Percentiles rank a stretch among this genome's conserved stretches.
Evolutionary conservation across 495 filamentous ascomycete genomes (phyloP).

Genomic region (Talaromyces adpressus): DNA sequence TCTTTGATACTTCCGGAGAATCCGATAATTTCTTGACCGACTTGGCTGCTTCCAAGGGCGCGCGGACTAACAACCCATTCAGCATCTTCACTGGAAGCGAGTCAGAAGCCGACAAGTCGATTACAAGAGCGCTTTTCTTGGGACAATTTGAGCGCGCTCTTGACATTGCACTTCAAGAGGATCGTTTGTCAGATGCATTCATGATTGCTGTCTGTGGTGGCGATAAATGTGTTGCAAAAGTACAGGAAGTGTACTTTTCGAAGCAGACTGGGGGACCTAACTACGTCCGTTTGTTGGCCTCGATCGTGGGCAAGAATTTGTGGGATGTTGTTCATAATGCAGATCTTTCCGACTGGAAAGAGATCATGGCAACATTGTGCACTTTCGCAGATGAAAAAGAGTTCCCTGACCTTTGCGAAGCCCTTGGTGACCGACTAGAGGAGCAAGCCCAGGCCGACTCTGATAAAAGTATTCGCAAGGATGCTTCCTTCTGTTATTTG

Average conservation of each 20-base stretch:
- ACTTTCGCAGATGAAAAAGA: conserved; percentile 87
- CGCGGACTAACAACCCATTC: conserved; percentile 82
- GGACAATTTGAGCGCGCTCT: conserved; percentile 89
- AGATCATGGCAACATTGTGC: conserved; percentile 90
- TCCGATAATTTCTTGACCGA: conserved; percentile 76
- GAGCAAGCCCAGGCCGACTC: conserved; percentile 50
- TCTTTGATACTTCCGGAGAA: conserved; percentile 73
- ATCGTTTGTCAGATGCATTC: conserved; percentile 90
- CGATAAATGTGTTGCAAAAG: conserved; percentile 87
- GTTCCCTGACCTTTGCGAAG: conserved; percentile 94
- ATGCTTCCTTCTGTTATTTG: conserved; percentile 93
- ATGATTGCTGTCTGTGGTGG: conserved; percentile 97
- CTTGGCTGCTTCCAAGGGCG: conserved; percentile 67
- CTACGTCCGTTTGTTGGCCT: conserved; percentile 85
- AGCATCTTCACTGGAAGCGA: conserved; percentile 74
- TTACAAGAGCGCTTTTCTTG: conserved; percentile 80
- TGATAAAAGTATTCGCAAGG: conserved; percentile 59
- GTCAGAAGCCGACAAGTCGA: conserved; percentile 71
- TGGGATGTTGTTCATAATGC: conserved; percentile 99
- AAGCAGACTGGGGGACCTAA: conserved; percentile 77
- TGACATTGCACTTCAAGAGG: conserved; percentile 78
- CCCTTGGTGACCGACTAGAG: conserved; percentile 83
- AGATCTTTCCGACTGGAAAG: conserved; percentile 88
- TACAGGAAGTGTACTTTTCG: conserved; percentile 84
- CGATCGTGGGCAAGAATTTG: conserved; percentile 90